These are phyloP conservation scores for Penicillium cinerascens DNA, from an alignment of 495 filamentous ascomycete species.

Conservation along the genomic window DNA sequence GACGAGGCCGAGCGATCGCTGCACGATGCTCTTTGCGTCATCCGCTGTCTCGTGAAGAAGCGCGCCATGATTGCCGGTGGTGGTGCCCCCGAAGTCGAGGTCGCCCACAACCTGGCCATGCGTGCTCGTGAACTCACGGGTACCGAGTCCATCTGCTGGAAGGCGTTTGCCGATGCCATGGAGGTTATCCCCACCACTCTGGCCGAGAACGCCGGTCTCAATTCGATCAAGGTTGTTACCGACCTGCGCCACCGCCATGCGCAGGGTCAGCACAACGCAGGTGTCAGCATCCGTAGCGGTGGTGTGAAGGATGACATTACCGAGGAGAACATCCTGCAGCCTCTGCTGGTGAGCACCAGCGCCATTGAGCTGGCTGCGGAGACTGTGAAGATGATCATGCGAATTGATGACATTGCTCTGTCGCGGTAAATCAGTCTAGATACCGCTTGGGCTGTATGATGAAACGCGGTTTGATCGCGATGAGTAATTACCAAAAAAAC, in stretches of 20 bases:
- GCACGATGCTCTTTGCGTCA: slow-evolving; percentile 96
- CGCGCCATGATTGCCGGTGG: slow-evolving; percentile 95
- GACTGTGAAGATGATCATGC: slow-evolving; percentile 97
- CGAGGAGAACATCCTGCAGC: slow-evolving; percentile 97
- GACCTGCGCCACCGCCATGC: slow-evolving; percentile 91
- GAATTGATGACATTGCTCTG: slow-evolving; percentile 91
- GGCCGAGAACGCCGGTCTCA: slow-evolving; percentile 94
- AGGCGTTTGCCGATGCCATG: slow-evolving; percentile 95
- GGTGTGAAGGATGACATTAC: slow-evolving; percentile 93
- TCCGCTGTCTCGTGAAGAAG: slow-evolving; percentile 98
- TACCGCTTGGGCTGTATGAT: slow-evolving; percentile 27
- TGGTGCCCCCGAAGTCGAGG: slow-evolving; percentile 93
- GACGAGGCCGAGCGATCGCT: slow-evolving; percentile 95
- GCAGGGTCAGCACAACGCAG: slow-evolving; percentile 89
- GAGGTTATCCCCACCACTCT: slow-evolving; percentile 96
- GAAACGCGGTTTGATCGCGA: slow-evolving; percentile 26
- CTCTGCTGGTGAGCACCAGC: slow-evolving; percentile 91
- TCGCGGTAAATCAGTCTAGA: slow-evolving; percentile 45
- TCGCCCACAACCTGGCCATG: slow-evolving; percentile 75
- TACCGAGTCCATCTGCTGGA: slow-evolving; percentile 97
- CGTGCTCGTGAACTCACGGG: slow-evolving; percentile 79
- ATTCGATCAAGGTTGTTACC: slow-evolving; percentile 98
- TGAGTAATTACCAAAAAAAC: slow-evolving; percentile 32
- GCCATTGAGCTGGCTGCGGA: slow-evolving; percentile 95
- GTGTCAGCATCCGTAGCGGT: slow-evolving; percentile 94